phyloP scores from a whole-genome alignment of 345 rosid genomes.

The Eucalyptus paniculata region DNA sequence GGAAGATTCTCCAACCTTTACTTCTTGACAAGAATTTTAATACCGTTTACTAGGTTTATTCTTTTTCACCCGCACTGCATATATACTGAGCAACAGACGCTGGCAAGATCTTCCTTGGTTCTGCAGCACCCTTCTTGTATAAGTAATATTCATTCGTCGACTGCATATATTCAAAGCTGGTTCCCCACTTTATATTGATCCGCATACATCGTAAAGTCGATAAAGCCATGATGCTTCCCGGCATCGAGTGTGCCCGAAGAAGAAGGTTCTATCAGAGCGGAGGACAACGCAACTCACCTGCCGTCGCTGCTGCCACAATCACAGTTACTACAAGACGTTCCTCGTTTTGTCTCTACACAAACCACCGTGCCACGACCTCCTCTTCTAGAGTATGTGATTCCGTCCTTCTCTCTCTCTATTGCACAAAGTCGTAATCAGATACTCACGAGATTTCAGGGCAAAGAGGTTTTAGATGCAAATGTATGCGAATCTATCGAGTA shows the following conservation, averaged over 20 bases:
- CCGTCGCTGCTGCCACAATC: neutral
- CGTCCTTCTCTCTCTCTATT: neutral
- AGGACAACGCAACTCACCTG: slow-evolving; percentile 10
- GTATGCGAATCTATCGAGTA: neutral
- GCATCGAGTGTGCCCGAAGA: slow-evolving; percentile 78
- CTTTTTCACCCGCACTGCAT: neutral
- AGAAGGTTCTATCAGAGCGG: slow-evolving; percentile 45
- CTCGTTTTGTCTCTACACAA: slow-evolving; percentile 56
- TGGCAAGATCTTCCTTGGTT: neutral
- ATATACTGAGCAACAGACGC: neutral
- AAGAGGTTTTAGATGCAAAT: neutral
- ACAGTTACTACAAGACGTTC: slow-evolving; percentile 31
- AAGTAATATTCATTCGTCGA: neutral
- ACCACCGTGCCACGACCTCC: slow-evolving; percentile 25
- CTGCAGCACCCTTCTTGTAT: neutral
- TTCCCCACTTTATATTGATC: too few relatives aligned
- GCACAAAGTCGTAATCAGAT: neutral
- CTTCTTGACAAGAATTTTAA: neutral
- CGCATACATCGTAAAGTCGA: slow-evolving; percentile 1
- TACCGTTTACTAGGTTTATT: neutral
- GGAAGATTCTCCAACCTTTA: neutral
- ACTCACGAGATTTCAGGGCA: neutral
- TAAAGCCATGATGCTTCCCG: slow-evolving; percentile 47
- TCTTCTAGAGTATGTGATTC: slow-evolving; percentile 2
- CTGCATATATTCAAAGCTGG: neutral